Percentiles rank a stretch among this genome's conserved stretches.
Conservation (phyloP, 208 protist species). For the Wallacemonas rigidus region DNA sequence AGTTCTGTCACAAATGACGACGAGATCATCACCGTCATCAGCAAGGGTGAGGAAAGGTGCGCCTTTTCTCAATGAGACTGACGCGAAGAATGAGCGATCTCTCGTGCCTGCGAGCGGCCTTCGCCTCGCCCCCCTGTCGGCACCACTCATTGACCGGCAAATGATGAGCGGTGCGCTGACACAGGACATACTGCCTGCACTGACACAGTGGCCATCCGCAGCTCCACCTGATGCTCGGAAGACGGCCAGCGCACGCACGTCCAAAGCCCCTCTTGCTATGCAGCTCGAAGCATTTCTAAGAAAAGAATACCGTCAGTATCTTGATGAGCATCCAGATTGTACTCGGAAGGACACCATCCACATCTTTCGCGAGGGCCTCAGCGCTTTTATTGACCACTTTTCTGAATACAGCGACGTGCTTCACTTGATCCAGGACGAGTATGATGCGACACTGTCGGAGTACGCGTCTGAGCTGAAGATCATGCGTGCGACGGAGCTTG, state of each 20-base stretch:
- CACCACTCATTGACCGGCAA: not conserved
- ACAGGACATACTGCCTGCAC: slow-evolving; percentile 13
- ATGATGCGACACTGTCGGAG: slow-evolving; percentile 74
- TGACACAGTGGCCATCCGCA: slow-evolving; percentile 7
- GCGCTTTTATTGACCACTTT: slow-evolving; percentile 82
- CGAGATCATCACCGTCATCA: slow-evolving; percentile 1
- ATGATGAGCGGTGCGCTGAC: not conserved
- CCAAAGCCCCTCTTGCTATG: slow-evolving; percentile 71
- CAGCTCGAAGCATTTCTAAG: slow-evolving; percentile 87
- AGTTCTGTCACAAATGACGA: not conserved
- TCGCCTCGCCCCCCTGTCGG: not conserved
- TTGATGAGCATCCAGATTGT: slow-evolving; percentile 64
- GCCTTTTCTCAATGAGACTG: slow-evolving; percentile 6
- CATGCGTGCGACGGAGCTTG: slow-evolving; percentile 60
- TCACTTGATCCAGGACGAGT: slow-evolving; percentile 79
- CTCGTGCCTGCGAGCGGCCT: slow-evolving; percentile 2
- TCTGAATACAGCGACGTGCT: slow-evolving; percentile 74
- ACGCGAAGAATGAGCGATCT: slow-evolving; percentile 5
- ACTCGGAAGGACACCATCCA: slow-evolving; percentile 71
- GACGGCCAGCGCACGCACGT: slow-evolving; percentile 19
- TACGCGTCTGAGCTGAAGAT: slow-evolving; percentile 47
- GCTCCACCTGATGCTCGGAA: slow-evolving; percentile 14
- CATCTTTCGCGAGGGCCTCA: slow-evolving; percentile 84
- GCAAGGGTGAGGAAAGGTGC: not conserved
- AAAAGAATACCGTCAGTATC: slow-evolving; percentile 71